Conservation (phyloP, 495 filamentous ascomycete species). For the Podospora conica region DNA sequence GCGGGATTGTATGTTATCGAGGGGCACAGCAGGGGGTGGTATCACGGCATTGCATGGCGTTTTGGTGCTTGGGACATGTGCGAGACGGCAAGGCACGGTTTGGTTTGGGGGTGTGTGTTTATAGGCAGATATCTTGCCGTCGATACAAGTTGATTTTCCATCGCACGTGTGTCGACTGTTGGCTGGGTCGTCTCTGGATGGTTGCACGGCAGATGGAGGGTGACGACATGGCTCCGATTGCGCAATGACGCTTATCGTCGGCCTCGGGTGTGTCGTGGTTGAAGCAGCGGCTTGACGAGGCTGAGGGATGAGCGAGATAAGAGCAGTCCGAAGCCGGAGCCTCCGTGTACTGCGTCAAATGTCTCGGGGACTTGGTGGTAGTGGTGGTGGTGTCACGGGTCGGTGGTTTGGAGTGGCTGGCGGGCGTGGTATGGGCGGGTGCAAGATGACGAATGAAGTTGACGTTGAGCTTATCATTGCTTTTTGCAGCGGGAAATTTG, state of each 20-base stretch:
- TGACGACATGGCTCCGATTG: not conserved
- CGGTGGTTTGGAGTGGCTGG: not conserved
- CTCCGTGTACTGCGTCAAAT: not conserved
- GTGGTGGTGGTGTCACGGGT: not conserved
- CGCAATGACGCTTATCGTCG: not conserved
- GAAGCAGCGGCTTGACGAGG: not conserved
- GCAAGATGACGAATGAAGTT: not conserved
- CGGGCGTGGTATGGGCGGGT: not conserved
- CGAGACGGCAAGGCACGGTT: not conserved
- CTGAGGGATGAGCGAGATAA: not conserved
- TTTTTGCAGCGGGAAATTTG: not conserved
- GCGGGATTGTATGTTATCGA: not conserved
- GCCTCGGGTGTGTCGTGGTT: not conserved
- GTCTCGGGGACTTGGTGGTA: not conserved
- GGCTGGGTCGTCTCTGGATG: not conserved
- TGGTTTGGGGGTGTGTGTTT: not conserved
- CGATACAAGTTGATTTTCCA: not conserved
- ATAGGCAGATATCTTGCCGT: not conserved
- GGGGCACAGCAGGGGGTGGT: not conserved
- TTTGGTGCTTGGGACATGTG: not conserved
- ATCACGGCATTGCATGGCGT: constrained; percentile 16
- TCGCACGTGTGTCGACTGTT: not conserved
- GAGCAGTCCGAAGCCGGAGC: not conserved
- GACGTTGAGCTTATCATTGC: not conserved
- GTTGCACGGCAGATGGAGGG: not conserved